Evolutionary conservation across 306 rosid genomes (phyloP).

Genomic region (Dryas alaskensis): DNA sequence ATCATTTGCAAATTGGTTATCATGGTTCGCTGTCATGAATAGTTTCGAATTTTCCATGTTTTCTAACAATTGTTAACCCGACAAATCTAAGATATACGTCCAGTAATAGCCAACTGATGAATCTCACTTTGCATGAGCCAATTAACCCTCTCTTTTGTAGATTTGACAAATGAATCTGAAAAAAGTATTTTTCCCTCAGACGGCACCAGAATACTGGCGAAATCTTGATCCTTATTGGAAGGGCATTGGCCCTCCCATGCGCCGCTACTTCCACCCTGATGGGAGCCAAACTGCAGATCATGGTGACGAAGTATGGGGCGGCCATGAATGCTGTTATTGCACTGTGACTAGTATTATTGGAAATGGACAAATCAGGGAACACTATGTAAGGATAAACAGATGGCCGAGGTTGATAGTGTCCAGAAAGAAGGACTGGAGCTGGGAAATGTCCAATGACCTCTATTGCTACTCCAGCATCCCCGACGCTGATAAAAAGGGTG

Average conservation of each 20-base stretch:
- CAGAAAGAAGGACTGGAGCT: slow-evolving; percentile 49
- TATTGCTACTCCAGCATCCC: slow-evolving; percentile 46
- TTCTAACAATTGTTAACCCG: background rate
- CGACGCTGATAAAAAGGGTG: slow-evolving; percentile 37
- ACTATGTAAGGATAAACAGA: slow-evolving; percentile 55
- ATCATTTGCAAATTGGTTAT: too few species aligned
- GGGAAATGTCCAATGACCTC: slow-evolving; percentile 47
- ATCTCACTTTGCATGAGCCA: background rate
- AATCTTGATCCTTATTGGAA: slow-evolving; percentile 50
- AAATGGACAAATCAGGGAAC: slow-evolving; percentile 41
- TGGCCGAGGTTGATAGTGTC: slow-evolving; percentile 44
- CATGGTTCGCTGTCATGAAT: background rate
- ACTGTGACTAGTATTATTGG: slow-evolving; percentile 33
- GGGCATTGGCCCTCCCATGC: slow-evolving; percentile 32
- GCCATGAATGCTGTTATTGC: slow-evolving; percentile 41
- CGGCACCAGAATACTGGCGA: slow-evolving; percentile 43
- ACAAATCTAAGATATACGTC: background rate
- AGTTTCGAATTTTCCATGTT: background rate
- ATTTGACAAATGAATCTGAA: background rate
- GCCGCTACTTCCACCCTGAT: slow-evolving; percentile 42
- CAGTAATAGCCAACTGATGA: background rate
- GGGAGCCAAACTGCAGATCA: slow-evolving; percentile 50
- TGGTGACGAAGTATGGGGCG: slow-evolving; percentile 44
- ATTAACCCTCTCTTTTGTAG: background rate
- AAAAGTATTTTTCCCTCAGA: slow-evolving; percentile 22